A percentile compares a stretch with the other conserved stretches of the same genome.
These are phyloP conservation scores for Solidago caesia DNA, from an alignment of 129 eudicot species.

Conservation along the genomic window DNA sequence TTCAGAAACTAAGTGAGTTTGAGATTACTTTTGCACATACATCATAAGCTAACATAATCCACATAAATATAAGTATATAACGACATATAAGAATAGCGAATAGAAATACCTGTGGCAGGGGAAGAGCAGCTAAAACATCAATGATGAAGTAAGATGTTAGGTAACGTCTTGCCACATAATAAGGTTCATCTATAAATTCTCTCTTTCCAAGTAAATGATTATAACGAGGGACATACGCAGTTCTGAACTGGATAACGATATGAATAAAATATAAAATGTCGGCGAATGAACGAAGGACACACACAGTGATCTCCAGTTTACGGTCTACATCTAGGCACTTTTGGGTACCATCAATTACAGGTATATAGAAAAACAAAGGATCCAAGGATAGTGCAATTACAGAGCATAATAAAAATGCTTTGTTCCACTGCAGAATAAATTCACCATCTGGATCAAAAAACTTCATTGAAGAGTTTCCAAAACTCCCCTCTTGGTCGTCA, in stretches of 20 bases:
- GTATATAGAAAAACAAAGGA: conserved; percentile 45
- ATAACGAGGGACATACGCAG: conserved; percentile 21
- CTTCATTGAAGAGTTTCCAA: conserved; percentile 14
- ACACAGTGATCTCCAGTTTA: conserved; percentile 22
- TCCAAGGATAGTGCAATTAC: conserved; percentile 40
- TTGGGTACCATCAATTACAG: conserved; percentile 26
- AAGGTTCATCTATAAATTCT: conserved; percentile 17
- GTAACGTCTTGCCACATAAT: conserved; percentile 34
- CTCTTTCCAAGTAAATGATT: conserved; percentile 2
- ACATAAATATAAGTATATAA: not conserved
- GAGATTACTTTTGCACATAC: not conserved
- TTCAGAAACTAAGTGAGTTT: not conserved
- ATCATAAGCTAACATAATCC: not conserved
- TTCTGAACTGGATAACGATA: conserved; percentile 31
- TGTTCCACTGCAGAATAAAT: conserved; percentile 39
- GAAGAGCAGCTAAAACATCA: conserved; percentile 41
- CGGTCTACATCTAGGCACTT: conserved; percentile 38
- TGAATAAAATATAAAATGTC: conserved; percentile 29
- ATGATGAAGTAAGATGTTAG: conserved; percentile 32
- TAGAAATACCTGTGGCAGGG: conserved; percentile 41
- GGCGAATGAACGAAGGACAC: conserved; percentile 32
- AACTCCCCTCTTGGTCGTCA: not conserved
- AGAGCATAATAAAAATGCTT: conserved; percentile 31
- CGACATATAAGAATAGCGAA: not conserved
- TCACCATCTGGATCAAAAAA: conserved; percentile 29